Conservation (phyloP, 129 eudicot species). For the Deinandra increscens region DNA sequence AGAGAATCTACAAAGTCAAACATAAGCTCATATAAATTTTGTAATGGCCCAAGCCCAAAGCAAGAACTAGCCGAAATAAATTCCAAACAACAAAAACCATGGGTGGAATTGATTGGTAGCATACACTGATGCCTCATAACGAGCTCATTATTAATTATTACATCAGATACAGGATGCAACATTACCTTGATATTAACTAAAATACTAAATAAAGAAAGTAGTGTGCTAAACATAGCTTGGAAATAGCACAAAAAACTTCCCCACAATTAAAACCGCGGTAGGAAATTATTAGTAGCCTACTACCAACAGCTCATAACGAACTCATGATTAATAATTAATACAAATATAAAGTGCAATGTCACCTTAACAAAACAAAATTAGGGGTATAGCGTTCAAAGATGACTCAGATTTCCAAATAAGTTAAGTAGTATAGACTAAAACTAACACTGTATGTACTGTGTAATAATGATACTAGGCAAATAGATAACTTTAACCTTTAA, state of each 20-base stretch:
- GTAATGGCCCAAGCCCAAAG: slow-evolving; percentile 15
- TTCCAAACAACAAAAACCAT: slow-evolving; percentile 1
- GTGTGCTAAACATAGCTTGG: slow-evolving; percentile 13
- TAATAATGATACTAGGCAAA: background rate
- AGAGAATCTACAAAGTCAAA: slow-evolving; percentile 14
- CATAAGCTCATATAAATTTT: slow-evolving; percentile 18
- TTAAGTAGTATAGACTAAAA: background rate
- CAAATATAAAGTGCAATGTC: slow-evolving; percentile 15
- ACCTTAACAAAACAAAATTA: slow-evolving; percentile 10
- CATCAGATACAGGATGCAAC: background rate
- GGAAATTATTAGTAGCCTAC: slow-evolving; percentile 18
- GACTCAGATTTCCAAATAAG: background rate
- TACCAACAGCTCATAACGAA: slow-evolving; percentile 4
- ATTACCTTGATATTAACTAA: background rate
- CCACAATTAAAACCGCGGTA: background rate
- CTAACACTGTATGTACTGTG: background rate
- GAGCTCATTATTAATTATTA: background rate
- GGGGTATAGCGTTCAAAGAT: background rate
- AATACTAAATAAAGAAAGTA: background rate
- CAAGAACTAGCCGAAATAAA: slow-evolving; percentile 10
- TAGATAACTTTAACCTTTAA: background rate
- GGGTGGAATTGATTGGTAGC: background rate
- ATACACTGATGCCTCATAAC: background rate
- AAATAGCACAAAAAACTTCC: slow-evolving; percentile 12
- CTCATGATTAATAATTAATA: slow-evolving; percentile 2